Evolutionary conservation across 1,139 yeast genomes (phyloP).

Genomic region (Lodderomyces elongisporus): DNA sequence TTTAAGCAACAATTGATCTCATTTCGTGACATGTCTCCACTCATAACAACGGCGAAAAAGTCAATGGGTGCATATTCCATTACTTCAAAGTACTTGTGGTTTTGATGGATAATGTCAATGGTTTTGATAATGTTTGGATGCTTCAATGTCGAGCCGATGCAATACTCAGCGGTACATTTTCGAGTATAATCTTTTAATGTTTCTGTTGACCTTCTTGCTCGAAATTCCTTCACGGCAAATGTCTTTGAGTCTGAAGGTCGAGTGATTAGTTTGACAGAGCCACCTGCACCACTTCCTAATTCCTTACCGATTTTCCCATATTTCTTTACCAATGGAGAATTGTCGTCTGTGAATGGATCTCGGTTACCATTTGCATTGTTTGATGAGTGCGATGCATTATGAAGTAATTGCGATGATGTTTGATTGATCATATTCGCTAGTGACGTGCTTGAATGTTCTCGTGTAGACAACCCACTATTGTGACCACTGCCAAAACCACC

Average conservation of each 20-base stretch:
- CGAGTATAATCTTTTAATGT: constrained; percentile 85
- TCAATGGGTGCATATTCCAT: constrained; percentile 98
- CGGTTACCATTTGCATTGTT: constrained; percentile 19
- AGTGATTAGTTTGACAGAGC: constrained; percentile 81
- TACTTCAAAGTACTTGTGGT: constrained; percentile 82
- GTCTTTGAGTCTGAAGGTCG: constrained; percentile 78
- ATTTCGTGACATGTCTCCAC: constrained; percentile 79
- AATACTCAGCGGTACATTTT: constrained; percentile 94
- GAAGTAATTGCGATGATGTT: constrained; percentile 40
- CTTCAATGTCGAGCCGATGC: constrained; percentile 92
- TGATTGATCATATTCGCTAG: constrained; percentile 43
- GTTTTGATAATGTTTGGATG: constrained; percentile 95
- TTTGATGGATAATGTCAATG: constrained; percentile 84
- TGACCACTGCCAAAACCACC: background rate
- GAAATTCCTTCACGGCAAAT: constrained; percentile 94
- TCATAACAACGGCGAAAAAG: constrained; percentile 96
- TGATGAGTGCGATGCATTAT: constrained; percentile 30
- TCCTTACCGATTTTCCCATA: constrained; percentile 88
- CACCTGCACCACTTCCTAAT: constrained; percentile 97
- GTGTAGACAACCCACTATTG: constrained; percentile 16
- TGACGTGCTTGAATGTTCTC: constrained; percentile 38
- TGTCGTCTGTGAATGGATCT: constrained; percentile 47
- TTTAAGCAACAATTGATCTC: constrained; percentile 88
- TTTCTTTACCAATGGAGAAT: constrained; percentile 68
- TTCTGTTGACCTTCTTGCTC: constrained; percentile 82